These are phyloP conservation scores for Pyracantha coccinea DNA, from an alignment of 331 rosid species.

Conservation along the genomic window DNA sequence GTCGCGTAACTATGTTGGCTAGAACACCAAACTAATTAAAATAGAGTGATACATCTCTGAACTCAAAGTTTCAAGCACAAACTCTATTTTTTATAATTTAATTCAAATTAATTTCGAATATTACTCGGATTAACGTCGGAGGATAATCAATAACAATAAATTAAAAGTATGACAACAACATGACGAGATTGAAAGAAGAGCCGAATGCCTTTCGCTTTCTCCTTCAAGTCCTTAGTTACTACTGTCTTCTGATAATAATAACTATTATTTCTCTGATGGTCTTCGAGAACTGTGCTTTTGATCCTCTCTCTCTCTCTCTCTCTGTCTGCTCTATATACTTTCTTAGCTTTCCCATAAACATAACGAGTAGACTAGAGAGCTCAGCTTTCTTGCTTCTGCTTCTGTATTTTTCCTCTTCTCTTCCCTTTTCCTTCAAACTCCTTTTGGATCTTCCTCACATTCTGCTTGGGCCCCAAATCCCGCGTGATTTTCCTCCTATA, in stretches of 20 bases:
- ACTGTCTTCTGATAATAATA: slow-evolving; percentile 1
- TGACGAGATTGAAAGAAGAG: slow-evolving; percentile 11
- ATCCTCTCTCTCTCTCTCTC: slow-evolving; percentile 4
- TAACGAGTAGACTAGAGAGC: slow-evolving; percentile 2
- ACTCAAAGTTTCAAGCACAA: too few species aligned
- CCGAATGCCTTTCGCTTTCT: slow-evolving; percentile 41
- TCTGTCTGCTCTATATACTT: slow-evolving; percentile 21
- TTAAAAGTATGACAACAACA: neutral
- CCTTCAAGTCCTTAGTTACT: slow-evolving; percentile 21
- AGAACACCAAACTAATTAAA: too few species aligned
- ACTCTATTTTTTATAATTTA: neutral
- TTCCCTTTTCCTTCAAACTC: neutral
- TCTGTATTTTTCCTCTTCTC: slow-evolving; percentile 10
- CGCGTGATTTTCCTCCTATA: slow-evolving; percentile 7
- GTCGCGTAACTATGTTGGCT: neutral
- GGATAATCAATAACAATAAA: neutral
- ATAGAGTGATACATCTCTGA: too few species aligned
- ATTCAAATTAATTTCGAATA: neutral
- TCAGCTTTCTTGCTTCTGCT: slow-evolving; percentile 28
- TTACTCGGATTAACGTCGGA: too few species aligned
- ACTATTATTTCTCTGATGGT: slow-evolving; percentile 18
- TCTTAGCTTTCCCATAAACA: slow-evolving; percentile 60
- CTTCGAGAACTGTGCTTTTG: slow-evolving; percentile 58
- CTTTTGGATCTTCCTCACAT: slow-evolving; percentile 24
- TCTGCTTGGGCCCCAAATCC: slow-evolving; percentile 26